Percentiles rank a stretch among this genome's conserved stretches.
These are phyloP conservation scores for Takakia lepidozioides DNA, from an alignment of 225 moss, liverwort and hornwort genomes.

Conservation along the genomic window DNA sequence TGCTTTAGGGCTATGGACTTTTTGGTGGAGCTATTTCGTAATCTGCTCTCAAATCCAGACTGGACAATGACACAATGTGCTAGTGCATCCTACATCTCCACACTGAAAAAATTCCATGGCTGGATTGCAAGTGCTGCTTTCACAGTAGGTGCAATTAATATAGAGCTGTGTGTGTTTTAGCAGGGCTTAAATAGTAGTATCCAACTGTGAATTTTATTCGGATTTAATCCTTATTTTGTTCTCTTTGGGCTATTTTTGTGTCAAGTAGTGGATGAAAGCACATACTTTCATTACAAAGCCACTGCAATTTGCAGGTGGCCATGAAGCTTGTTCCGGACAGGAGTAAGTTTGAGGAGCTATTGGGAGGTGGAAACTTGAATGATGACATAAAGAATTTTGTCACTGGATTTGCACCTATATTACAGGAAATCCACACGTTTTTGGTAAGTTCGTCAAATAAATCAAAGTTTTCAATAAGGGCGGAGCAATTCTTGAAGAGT, in stretches of 20 bases:
- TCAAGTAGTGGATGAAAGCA: too few species aligned
- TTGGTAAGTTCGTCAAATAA: conserved; percentile 53
- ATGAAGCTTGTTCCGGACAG: conserved; percentile 87
- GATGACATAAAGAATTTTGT: conserved; percentile 85
- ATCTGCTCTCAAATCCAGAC: conserved; percentile 63
- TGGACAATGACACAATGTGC: conserved; percentile 97
- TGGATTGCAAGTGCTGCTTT: conserved; percentile 98
- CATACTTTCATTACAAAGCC: not conserved
- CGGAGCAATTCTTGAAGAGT: too few species aligned
- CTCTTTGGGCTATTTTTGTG: too few species aligned
- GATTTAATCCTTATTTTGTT: too few species aligned
- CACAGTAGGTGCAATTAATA: conserved; percentile 22
- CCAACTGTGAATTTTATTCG: not conserved
- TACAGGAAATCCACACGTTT: conserved; percentile 85
- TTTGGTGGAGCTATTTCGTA: conserved; percentile 85
- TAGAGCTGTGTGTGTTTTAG: not conserved
- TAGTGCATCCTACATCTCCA: conserved; percentile 62
- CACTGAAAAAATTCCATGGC: conserved; percentile 87
- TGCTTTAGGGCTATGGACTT: conserved; percentile 83
- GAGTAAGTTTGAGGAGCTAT: conserved; percentile 63
- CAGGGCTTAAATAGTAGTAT: not conserved
- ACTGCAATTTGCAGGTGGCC: conserved; percentile 48
- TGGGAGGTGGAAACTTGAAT: conserved; percentile 64
- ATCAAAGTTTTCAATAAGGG: too few species aligned
- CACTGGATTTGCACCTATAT: conserved; percentile 57